Evolutionary conservation across 148 eudicot genomes (phyloP), one percentile per base, ranked within the genome.

Genomic region (Spergularia bocconei): DNA sequence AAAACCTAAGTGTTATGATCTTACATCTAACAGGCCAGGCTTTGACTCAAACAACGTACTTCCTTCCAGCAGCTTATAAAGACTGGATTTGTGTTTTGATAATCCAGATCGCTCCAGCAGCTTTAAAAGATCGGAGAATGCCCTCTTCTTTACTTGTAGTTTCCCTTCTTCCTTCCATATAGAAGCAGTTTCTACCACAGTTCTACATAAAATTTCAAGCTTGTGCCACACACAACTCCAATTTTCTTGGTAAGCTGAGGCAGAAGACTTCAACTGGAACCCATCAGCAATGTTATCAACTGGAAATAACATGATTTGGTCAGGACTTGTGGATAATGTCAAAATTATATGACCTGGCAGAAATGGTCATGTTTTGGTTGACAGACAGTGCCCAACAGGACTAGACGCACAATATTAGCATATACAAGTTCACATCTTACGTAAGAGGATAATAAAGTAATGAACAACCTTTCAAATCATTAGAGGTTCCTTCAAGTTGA

Each of bases 111-210:
- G 79, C 47, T 91, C 97, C 73, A 95, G 74, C 44, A 89, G 85
- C 75, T 92, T 88, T 36, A 90, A 80, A 33, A 95, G 90, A 67
- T 88, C 85, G 63, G 87, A 63, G 33, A 92, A 86, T 60, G 88
- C 90, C 82, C 96, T 89, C 76, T 87, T 87, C 77, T 95, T 95
- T 56, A 83, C 87, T 67, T 84, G 75, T 56, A 78, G 85, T 82
- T 87, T 95, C 62, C 67, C 87, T 78, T 88, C 96, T 75, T 82
- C 89, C 73, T 86, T 88, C 97, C 99, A 92, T 62, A 90, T 82
- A 59, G 87, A 86, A 55, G 85, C 82, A 80, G 86, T 87, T 83
- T 85, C 92, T 15, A 78, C 79, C n/a, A 87, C 87, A 81, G 84
- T 78, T 76, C 79, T 69, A 73, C 88, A 87, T 72, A 95, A 71